phyloP scores from a whole-genome alignment of 1,284 basidiomycete genomes.

The Microbotryum silenes-acaulis region DNA sequence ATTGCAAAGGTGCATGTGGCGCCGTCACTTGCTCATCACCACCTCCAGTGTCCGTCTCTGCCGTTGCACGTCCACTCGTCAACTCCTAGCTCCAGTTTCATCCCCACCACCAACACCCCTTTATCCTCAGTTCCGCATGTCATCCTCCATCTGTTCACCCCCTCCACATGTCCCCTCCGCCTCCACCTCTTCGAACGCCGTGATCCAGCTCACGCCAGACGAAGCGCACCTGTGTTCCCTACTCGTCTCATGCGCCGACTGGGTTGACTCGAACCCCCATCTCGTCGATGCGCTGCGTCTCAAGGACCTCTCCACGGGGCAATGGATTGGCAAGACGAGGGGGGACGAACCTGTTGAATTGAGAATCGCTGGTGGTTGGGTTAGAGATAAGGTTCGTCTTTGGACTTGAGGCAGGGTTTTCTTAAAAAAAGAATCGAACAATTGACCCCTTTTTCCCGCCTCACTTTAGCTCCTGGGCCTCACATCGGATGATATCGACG shows the following conservation, averaged over 20 bases:
- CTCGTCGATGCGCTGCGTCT: slow-evolving; percentile 19
- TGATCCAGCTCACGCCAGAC: slow-evolving; percentile 14
- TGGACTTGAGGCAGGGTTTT: background rate
- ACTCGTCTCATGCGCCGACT: slow-evolving; percentile 22
- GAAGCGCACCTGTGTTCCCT: slow-evolving; percentile 14
- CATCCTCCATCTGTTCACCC: background rate
- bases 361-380: slow-evolving; percentile 37
- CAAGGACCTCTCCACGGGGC: slow-evolving; percentile 10
- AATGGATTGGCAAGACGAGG: slow-evolving; percentile 19
- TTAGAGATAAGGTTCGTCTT: slow-evolving; percentile 65
- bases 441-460: too few relatives aligned
- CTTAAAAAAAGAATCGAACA: background rate
- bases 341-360: slow-evolving; percentile 28
- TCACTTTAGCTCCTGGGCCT: slow-evolving; percentile 65
- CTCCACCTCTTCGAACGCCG: background rate
- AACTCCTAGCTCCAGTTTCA: background rate
- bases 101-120: background rate
- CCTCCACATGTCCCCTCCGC: background rate
- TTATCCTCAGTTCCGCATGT: background rate
- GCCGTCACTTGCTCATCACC: too few relatives aligned
- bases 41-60: too few relatives aligned
- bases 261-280: slow-evolving; percentile 24
- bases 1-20: too few relatives aligned
- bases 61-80: too few relatives aligned
- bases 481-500: slow-evolving; percentile 86